A percentile compares a stretch with the other conserved stretches of the same genome.
Evolutionary conservation across 2,329 filamentous ascomycete species (phyloP).

Genomic region (Trichoderma sp.): DNA sequence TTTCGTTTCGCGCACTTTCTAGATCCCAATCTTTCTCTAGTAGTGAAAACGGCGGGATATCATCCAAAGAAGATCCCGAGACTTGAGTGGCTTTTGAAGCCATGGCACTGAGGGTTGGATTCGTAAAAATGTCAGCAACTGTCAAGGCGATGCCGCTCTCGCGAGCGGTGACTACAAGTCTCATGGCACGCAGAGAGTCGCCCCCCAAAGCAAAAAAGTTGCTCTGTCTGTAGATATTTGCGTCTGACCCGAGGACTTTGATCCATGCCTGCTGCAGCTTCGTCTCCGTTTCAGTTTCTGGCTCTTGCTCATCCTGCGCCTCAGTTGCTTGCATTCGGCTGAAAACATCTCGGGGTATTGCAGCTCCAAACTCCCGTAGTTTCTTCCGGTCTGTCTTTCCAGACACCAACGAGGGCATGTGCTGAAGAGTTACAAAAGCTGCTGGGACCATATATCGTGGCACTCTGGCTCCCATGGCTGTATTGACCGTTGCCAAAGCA

Average conservation of each 20-base stretch:
- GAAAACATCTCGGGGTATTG: constrained; percentile 41
- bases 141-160: constrained; percentile 39
- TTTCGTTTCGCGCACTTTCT: constrained; percentile 36
- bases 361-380: constrained; percentile 43
- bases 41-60: constrained; percentile 40
- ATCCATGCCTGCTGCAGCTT: constrained; percentile 38
- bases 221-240: constrained; percentile 36
- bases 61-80: constrained; percentile 25
- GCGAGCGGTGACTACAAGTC: constrained; percentile 43
- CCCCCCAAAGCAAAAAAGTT: constrained; percentile 49
- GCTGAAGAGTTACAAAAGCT: constrained; percentile 42
- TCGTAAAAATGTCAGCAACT: constrained; percentile 46
- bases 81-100: constrained; percentile 27
- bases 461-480: constrained; percentile 34
- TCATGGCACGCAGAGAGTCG: constrained; percentile 53
- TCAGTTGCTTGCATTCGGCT: constrained; percentile 29
- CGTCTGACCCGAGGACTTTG: constrained; percentile 36
- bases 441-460: constrained; percentile 49
- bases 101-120: constrained; percentile 44
- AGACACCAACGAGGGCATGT: constrained; percentile 47
- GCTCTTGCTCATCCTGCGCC: constrained; percentile 31
- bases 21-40: constrained; percentile 35
- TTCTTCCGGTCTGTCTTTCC: constrained; percentile 50
- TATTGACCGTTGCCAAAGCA: constrained; percentile 33
- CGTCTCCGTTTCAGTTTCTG: constrained; percentile 38